phyloP scores from a whole-genome alignment of 2,329 filamentous ascomycete species.

The Tolypocladium sp. region DNA sequence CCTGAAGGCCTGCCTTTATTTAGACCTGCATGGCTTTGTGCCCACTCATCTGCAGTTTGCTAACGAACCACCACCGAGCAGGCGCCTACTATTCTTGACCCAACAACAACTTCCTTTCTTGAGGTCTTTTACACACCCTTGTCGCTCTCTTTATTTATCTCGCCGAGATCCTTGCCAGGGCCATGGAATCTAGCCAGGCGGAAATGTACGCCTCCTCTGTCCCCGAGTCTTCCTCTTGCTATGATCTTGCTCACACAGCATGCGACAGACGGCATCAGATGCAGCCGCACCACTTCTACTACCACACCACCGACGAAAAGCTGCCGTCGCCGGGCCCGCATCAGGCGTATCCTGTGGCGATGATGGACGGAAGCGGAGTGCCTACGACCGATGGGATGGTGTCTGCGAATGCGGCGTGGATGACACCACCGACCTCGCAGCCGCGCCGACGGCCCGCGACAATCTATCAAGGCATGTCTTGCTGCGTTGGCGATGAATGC shows the following conservation, averaged over 20 bases:
- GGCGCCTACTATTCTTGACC: background rate
- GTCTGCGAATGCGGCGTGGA: constrained; percentile 40
- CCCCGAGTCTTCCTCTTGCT: background rate
- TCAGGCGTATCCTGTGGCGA: constrained; percentile 13
- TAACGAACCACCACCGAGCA: background rate
- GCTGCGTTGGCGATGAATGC: constrained; percentile 45
- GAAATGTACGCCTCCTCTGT: background rate
- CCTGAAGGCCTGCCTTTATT: background rate
- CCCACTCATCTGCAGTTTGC: background rate
- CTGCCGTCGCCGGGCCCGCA: constrained; percentile 2
- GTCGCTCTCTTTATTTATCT: background rate
- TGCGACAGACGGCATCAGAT: background rate
- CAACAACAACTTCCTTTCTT: background rate
- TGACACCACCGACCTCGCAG: constrained; percentile 40
- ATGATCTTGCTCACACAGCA: background rate
- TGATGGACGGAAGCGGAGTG: constrained; percentile 43
- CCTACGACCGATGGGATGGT: constrained; percentile 38
- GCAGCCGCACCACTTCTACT: background rate
- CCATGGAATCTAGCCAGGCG: background rate
- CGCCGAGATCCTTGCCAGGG: background rate
- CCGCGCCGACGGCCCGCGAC: constrained; percentile 46
- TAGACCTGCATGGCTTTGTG: background rate
- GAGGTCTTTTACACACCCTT: too few relatives aligned
- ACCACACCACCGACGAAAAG: background rate
- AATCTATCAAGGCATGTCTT: constrained; percentile 53